Conservation (phyloP, 192 early-diverging fungal genomes). For the Oehlia diaphana region DNA sequence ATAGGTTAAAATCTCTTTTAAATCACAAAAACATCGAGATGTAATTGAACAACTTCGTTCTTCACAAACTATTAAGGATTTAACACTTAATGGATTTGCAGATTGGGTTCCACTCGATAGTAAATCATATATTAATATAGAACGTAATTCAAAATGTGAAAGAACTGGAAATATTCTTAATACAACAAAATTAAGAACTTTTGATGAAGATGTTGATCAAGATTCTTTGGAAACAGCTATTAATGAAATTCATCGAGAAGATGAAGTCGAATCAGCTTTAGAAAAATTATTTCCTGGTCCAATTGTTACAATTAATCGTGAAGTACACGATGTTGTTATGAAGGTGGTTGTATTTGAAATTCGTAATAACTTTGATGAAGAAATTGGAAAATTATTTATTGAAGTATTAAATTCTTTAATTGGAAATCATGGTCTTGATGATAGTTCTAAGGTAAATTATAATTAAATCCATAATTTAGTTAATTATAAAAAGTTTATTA, state of each 20-base stretch:
- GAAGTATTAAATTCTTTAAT: conserved; percentile 13
- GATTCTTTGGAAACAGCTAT: not conserved
- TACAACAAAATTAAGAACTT: not conserved
- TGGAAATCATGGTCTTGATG: not conserved
- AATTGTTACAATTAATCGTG: not conserved
- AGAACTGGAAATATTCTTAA: not conserved
- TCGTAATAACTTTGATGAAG: not conserved
- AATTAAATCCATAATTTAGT: too few relatives aligned
- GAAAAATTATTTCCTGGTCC: conserved; percentile 14
- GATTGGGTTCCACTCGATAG: conserved; percentile 24
- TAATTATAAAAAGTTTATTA: too few relatives aligned
- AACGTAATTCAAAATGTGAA: not conserved
- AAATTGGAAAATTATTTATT: conserved; percentile 7
- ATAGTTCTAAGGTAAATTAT: not conserved
- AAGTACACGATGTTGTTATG: not conserved
- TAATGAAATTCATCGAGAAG: not conserved
- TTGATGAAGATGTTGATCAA: not conserved
- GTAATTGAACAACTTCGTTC: not conserved
- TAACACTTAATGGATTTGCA: conserved; percentile 14
- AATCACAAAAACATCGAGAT: not conserved
- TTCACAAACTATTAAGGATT: not conserved
- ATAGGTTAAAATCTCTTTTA: conserved; percentile 14
- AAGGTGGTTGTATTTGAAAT: not conserved
- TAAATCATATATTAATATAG: not conserved
- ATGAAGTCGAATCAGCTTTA: not conserved